phyloP scores from a whole-genome alignment of 2,329 filamentous ascomycete species.

The Lachnellula occidentalis region DNA sequence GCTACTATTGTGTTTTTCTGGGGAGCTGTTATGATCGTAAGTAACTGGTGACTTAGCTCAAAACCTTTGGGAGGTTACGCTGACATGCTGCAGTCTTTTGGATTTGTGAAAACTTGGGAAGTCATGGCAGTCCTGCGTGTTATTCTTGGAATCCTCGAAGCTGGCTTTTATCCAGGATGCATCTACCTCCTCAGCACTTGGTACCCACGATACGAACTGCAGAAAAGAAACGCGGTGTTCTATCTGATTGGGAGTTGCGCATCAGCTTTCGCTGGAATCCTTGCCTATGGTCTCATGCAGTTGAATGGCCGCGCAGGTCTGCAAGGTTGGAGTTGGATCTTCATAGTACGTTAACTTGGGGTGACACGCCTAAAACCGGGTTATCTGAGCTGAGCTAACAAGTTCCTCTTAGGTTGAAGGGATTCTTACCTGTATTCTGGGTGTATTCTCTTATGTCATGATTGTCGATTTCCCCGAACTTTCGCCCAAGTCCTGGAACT shows the following conservation, averaged over 20 bases:
- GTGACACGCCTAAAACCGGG: background rate
- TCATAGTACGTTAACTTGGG: slow-evolving; percentile 33
- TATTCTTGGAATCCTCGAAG: slow-evolving; percentile 27
- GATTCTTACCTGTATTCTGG: slow-evolving; percentile 49
- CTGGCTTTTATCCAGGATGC: slow-evolving; percentile 34
- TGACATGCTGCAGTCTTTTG: slow-evolving; percentile 18
- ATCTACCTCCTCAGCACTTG: slow-evolving; percentile 38
- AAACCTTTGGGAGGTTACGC: no score
- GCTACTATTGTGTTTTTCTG: slow-evolving; percentile 41
- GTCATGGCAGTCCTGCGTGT: slow-evolving; percentile 26
- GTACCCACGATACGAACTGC: slow-evolving; percentile 54
- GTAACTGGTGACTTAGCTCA: background rate
- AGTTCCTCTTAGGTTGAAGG: slow-evolving; percentile 39
- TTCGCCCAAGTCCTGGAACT: slow-evolving; percentile 39
- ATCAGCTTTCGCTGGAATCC: slow-evolving; percentile 60
- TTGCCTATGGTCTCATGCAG: slow-evolving; percentile 59
- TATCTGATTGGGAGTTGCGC: slow-evolving; percentile 64
- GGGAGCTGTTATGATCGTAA: slow-evolving; percentile 39
- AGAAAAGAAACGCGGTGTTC: slow-evolving; percentile 63
- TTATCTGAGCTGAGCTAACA: background rate
- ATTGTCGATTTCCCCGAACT: slow-evolving; percentile 61
- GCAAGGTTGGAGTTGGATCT: slow-evolving; percentile 38
- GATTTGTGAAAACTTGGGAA: slow-evolving; percentile 32
- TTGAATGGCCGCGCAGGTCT: slow-evolving; percentile 31
- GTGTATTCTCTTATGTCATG: slow-evolving; percentile 46